Evolutionary conservation across 2,329 filamentous ascomycete genomes (phyloP).

Genomic region (Trichoderma polysporum): DNA sequence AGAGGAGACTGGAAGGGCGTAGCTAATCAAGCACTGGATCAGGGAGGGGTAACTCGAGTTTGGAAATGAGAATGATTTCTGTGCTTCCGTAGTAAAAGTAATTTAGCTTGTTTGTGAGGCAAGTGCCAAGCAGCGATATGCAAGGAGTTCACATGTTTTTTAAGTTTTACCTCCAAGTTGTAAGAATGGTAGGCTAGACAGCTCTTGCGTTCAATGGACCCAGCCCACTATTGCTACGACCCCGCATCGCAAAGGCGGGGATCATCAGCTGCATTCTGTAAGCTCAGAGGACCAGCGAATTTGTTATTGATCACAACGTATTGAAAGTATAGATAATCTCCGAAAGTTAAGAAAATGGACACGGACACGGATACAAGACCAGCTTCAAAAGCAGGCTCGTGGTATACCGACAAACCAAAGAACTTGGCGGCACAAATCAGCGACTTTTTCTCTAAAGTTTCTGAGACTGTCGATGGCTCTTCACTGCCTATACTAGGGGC

Average conservation of each 20-base stretch:
- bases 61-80: too few species aligned
- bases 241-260: constrained; percentile 22
- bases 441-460: constrained; percentile 70
- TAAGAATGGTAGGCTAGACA: background rate
- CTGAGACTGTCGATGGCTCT: constrained; percentile 58
- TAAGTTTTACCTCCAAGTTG: background rate
- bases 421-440: constrained; percentile 70
- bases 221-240: background rate
- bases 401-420: constrained; percentile 69
- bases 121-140: background rate
- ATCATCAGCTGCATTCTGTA: background rate
- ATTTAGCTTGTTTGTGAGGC: background rate
- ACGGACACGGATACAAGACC: constrained; percentile 34
- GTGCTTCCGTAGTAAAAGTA: background rate
- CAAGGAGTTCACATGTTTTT: background rate
- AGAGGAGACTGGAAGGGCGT: too few species aligned
- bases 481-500: constrained; percentile 70
- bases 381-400: constrained; percentile 79
- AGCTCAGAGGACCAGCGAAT: background rate
- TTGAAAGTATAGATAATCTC: background rate
- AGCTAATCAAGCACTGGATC: too few species aligned
- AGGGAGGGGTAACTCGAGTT: too few species aligned
- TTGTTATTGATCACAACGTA: background rate
- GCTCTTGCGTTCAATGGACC: too few species aligned
- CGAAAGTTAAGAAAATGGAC: background rate